Evolutionary conservation across 768 basidiomycete genomes (phyloP).

Genomic region (Pulveroboletus frians): DNA sequence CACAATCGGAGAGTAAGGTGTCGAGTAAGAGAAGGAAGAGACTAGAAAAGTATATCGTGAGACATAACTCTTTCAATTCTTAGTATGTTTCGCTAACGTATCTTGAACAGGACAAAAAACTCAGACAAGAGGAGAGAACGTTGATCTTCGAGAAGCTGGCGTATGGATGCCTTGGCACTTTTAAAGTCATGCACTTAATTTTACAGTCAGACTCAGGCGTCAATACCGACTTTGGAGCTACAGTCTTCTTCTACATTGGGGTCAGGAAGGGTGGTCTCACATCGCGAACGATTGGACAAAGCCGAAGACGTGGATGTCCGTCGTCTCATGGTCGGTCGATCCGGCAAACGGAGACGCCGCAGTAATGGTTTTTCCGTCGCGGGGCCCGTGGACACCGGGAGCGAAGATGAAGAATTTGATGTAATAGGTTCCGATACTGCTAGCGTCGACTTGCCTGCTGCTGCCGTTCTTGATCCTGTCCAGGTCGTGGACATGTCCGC

Average conservation of each 20-base stretch:
- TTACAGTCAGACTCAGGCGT: slow-evolving; percentile 70
- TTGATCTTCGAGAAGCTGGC: slow-evolving; percentile 75
- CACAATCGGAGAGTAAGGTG: slow-evolving; percentile 64
- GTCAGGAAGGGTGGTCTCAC: slow-evolving; percentile 59
- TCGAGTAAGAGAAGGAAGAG: slow-evolving; percentile 82
- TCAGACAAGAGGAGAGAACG: slow-evolving; percentile 83
- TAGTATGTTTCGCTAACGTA: background rate
- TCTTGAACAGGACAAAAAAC: slow-evolving; percentile 70
- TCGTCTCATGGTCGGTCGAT: slow-evolving; percentile 44
- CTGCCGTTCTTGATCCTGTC: background rate
- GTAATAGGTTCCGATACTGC: slow-evolving; percentile 22
- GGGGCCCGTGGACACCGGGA: slow-evolving; percentile 24
- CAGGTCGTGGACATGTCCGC: slow-evolving; percentile 15
- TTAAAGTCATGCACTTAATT: slow-evolving; percentile 9
- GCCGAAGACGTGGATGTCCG: slow-evolving; percentile 56
- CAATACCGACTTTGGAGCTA: slow-evolving; percentile 54
- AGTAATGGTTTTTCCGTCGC: slow-evolving; percentile 22
- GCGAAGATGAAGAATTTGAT: slow-evolving; percentile 33
- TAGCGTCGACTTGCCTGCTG: slow-evolving; percentile 9
- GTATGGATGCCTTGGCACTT: slow-evolving; percentile 39
- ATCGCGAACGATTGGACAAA: slow-evolving; percentile 54
- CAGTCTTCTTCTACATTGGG: slow-evolving; percentile 83
- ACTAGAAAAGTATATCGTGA: slow-evolving; percentile 87
- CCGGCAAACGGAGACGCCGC: slow-evolving; percentile 47
- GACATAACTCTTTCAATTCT: slow-evolving; percentile 24